Evolutionary conservation across 148 eudicot species (phyloP), one percentile per base, ranked within the genome.

Genomic region (Salicornia ramosissima): DNA sequence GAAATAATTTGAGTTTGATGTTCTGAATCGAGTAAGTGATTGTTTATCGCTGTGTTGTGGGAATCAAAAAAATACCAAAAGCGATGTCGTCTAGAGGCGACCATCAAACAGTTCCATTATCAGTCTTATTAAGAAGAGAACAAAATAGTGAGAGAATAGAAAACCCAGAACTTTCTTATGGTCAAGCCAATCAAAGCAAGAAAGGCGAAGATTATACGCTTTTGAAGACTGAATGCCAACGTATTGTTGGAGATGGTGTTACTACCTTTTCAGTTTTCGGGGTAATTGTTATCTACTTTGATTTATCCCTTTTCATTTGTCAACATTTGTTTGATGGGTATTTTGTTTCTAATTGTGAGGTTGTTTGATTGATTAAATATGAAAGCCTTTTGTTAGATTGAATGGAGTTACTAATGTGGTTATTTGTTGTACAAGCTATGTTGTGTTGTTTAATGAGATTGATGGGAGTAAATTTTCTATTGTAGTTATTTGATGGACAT

Each of bases 401-500:
- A 28, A 28, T 57, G 19, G 1, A 26, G 10, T 63, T 12, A 47
- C 9, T 29, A 18, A 47, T 26, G 22, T 31, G 40, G 2, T 52
- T 67, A 2, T 28, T 29, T 13, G 26, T 18, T 64, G 31, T 69
- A 51, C 15, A 64, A 13, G 24, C 6, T 19, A 16, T 12, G 12
- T 52, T 25, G 54, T 53, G 54, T 26, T 19, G 43, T 50, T 57
- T 42, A 47, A 51, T 22, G 47, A 25, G 18, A 16, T 26, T 73
- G 67, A 29, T 40, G 55, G 67, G 64, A 69, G 19, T 39, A n/a
- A n/a, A 61, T 68, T 65, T 42, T 25, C 49, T 43, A 28, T 55
- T 88, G 40, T 86, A 94, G 99, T 69, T 94, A 72, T 88, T 93
- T 80, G 98, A 93, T 78, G 98, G 98, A 43, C 98, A 93, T 72